Evolutionary conservation across 179 eudicot genomes (phyloP), one percentile per base, ranked within the genome.

Genomic region (Amaranthus tricolor): DNA sequence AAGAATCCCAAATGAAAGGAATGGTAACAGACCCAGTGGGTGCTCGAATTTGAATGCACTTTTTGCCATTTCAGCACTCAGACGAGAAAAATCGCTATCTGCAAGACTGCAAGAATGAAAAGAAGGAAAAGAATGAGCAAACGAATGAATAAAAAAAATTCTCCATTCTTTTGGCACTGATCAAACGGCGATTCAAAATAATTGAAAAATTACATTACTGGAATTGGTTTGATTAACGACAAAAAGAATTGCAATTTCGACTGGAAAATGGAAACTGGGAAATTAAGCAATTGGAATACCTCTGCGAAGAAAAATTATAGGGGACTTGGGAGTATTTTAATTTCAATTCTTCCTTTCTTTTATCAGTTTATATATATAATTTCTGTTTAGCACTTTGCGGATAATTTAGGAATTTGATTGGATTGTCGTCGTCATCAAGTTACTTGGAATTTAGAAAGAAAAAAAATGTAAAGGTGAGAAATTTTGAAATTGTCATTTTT

Each of bases 41-140:
- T 78, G 72, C 17, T 78, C 79, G 48, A 72, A 53, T 75, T 78
- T 82, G 82, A 82, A 82, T 45, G 84, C 65, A 64, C 71, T 78
- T 74, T 60, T 82, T 17, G 77, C 82, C 84, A 82, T 82, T 17
- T 19, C 7, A 60, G 11, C 66, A 64, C 58, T 68, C 56, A 54
- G 44, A 54, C 8, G n/a, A 61, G 17, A 45, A 70, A 53, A 64
- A 75, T 64, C 71, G 6, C 6, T 21, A 45, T 50, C 83, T 80
- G 77, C 66, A 68, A 77, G 49, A 49, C 66, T 45, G 56, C 73
- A 49, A 51, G 52, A 72, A n/a, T 9, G 48, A 19, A 14, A 15
- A 49, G 40, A 56, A 55, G 24, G 61, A 51, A 60, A 9, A 10
- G 8, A 58, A 68, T 56, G 13, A 66, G 57, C n/a, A 61, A 67